phyloP scores from a whole-genome alignment of 148 eudicot genomes.

The Heliosperma pusillum region DNA sequence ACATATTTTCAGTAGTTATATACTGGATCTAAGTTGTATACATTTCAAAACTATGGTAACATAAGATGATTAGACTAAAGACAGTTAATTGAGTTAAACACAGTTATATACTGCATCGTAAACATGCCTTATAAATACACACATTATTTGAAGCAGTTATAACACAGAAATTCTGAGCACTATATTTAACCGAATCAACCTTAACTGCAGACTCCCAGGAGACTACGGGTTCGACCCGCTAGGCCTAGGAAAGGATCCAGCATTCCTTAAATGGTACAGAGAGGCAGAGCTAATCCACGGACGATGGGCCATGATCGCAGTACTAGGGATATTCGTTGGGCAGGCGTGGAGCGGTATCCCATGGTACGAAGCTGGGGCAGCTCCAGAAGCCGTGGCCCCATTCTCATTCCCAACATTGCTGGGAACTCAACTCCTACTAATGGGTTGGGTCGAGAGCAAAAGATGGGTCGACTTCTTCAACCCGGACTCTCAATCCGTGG shows the following conservation, averaged over 20 bases:
- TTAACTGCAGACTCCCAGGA: conserved; percentile 94
- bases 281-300: conserved; percentile 99
- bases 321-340: conserved; percentile 88
- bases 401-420: conserved; percentile 80
- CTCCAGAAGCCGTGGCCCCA: conserved; percentile 85
- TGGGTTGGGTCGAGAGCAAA: conserved; percentile 99
- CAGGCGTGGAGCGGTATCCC: conserved; percentile 95
- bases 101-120: too few relatives aligned
- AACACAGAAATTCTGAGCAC: too few relatives aligned
- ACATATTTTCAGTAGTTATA: too few relatives aligned
- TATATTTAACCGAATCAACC: too few relatives aligned
- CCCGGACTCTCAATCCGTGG: conserved; percentile 92
- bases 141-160: too few relatives aligned
- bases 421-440: conserved; percentile 89
- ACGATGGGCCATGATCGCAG: conserved; percentile 96
- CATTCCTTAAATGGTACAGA: conserved; percentile 94
- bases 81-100: too few relatives aligned
- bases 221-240: conserved; percentile 96
- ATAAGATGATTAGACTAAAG: too few relatives aligned
- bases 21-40: too few relatives aligned
- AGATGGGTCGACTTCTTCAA: conserved; percentile 96
- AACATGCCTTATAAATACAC: too few relatives aligned
- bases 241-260: conserved; percentile 97
- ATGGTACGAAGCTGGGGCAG: conserved; percentile 97
- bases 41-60: too few relatives aligned